Percentiles rank a stretch among this genome's conserved stretches.
Evolutionary conservation across 2,329 filamentous ascomycete genomes (phyloP).

Genomic region (Alternaria novae-zelandiae): DNA sequence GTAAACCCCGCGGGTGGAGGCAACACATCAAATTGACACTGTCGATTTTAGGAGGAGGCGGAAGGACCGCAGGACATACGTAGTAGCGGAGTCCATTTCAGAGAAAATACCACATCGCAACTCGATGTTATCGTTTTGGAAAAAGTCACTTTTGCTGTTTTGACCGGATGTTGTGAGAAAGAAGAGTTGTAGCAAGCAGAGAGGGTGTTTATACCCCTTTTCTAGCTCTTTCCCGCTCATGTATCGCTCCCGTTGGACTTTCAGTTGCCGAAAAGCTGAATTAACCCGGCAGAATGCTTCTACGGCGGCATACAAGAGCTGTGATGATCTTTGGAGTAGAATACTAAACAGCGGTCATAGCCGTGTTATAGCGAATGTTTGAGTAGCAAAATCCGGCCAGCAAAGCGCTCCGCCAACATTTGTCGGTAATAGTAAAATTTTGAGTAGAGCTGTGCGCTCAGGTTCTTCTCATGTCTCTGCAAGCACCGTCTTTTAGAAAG

Average conservation of each 20-base stretch:
- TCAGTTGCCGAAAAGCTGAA: neutral
- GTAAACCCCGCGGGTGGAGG: neutral
- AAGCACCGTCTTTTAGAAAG: neutral
- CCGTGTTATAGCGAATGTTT: neutral
- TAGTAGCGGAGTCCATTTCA: neutral
- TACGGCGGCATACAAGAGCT: accelerated
- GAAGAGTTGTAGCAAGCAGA: neutral
- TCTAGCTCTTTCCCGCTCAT: neutral
- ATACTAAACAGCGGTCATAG: neutral
- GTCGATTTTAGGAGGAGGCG: neutral
- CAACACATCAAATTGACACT: neutral
- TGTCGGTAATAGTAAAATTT: neutral
- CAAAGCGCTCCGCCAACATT: neutral
- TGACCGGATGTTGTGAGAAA: neutral
- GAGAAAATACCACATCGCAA: neutral
- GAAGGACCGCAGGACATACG: neutral
- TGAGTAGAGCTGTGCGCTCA: neutral
- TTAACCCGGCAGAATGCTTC: neutral
- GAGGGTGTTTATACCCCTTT: neutral
- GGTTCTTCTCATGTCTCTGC: neutral
- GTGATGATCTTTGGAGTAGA: neutral
- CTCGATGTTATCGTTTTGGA: neutral
- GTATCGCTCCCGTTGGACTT: accelerated
- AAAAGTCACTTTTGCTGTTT: neutral
- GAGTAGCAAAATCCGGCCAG: neutral